These are phyloP conservation scores for Linum trigynum DNA, from an alignment of 345 rosid genomes.

Conservation along the genomic window DNA sequence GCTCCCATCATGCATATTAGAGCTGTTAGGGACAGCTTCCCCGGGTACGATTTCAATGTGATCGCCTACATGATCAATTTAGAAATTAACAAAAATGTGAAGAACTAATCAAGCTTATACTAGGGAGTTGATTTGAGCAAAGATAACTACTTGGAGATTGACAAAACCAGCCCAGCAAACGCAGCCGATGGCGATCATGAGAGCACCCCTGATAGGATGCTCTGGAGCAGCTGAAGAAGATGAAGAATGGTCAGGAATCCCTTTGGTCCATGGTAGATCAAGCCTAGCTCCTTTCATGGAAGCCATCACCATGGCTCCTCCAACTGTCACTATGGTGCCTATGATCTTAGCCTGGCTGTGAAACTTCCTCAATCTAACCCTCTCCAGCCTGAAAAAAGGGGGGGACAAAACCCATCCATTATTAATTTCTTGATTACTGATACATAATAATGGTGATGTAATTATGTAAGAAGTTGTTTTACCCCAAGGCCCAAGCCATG, in stretches of 20 bases:
- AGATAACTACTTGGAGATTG: constrained; percentile 41
- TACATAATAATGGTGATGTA: not conserved
- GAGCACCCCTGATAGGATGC: constrained; percentile 51
- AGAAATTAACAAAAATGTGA: too few relatives aligned
- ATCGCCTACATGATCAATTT: not conserved
- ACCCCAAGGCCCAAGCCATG: constrained; percentile 80
- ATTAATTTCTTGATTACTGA: not conserved
- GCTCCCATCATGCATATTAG: not conserved
- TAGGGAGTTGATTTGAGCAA: not conserved
- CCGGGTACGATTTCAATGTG: constrained; percentile 34
- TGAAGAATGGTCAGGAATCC: constrained; percentile 13
- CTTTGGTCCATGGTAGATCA: constrained; percentile 59
- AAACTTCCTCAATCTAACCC: constrained; percentile 39
- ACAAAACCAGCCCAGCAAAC: constrained; percentile 50
- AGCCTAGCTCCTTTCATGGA: constrained; percentile 47
- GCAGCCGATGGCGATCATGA: constrained; percentile 40
- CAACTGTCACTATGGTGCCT: constrained; percentile 75
- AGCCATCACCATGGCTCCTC: constrained; percentile 92
- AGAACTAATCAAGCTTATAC: not conserved
- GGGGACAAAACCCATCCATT: not conserved
- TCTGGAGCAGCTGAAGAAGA: constrained; percentile 16
- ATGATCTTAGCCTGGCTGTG: constrained; percentile 72
- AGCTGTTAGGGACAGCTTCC: constrained; percentile 55
- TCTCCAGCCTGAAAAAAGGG: constrained; percentile 50
- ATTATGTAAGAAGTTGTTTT: not conserved